Conservation (phyloP, 352 stramenopile species). For the Phytophthora sansomeana region DNA sequence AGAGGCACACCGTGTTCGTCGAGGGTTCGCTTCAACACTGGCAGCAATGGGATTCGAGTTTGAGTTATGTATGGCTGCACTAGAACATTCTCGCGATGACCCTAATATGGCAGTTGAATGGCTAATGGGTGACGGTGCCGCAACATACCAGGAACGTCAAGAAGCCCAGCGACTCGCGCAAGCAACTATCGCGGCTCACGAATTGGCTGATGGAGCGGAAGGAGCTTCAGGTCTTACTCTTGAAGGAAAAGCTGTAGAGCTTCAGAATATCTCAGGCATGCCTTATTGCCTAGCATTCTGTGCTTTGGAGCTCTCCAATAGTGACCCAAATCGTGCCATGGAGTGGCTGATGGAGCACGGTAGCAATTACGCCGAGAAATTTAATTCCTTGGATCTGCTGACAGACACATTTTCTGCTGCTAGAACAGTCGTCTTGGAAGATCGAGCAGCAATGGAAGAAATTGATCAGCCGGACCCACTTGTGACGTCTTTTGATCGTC, state of each 20-base stretch:
- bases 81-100: conserved; percentile 85
- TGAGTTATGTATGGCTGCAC: conserved; percentile 84
- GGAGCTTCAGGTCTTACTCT: conserved; percentile 38
- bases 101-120: conserved; percentile 88
- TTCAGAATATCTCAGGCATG: conserved; percentile 83
- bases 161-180: conserved; percentile 61
- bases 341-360: conserved; percentile 91
- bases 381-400: conserved; percentile 55
- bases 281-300: conserved; percentile 65
- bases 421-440: conserved; percentile 54
- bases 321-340: conserved; percentile 87
- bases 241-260: conserved; percentile 72
- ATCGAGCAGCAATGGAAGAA: conserved; percentile 79
- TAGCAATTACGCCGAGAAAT: conserved; percentile 59
- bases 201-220: conserved; percentile 26
- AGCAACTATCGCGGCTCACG: conserved; percentile 49
- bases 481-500: conserved; percentile 39
- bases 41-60: conserved; percentile 91
- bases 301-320: conserved; percentile 79
- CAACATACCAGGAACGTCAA: conserved; percentile 78
- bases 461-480: conserved; percentile 79
- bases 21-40: conserved; percentile 83
- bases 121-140: conserved; percentile 84
- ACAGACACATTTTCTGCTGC: conserved; percentile 59
- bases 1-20: conserved; percentile 72